phyloP scores from a whole-genome alignment of 441 rosid species.

The Lagerstroemia fauriei region DNA sequence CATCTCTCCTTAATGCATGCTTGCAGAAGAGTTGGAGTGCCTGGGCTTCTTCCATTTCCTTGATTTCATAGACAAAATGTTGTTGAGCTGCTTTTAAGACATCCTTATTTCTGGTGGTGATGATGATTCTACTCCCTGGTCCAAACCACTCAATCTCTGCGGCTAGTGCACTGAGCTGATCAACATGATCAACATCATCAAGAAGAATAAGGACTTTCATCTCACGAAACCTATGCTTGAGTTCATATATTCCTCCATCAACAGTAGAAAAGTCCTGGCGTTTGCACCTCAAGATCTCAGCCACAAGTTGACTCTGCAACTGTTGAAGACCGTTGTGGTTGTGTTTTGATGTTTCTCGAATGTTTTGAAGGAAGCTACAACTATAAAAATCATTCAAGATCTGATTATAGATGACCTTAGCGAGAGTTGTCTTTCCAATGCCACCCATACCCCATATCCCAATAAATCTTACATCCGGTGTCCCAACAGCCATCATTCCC shows the following conservation, averaged over 20 bases:
- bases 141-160: neutral
- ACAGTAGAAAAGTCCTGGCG: neutral
- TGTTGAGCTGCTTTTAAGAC: neutral
- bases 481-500: neutral
- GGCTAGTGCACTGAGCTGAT: neutral
- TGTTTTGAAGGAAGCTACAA: neutral
- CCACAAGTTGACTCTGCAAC: neutral
- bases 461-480: neutral
- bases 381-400: neutral
- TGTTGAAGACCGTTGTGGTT: neutral
- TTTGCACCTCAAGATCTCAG: neutral
- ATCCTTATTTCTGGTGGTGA: neutral
- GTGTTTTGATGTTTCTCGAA: neutral
- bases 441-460: slow-evolving; percentile 12
- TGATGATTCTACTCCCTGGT: neutral
- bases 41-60: neutral
- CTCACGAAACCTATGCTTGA: neutral
- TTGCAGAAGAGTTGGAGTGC: neutral
- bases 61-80: neutral
- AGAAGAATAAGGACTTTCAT: slow-evolving; percentile 9
- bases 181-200: neutral
- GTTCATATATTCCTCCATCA: neutral
- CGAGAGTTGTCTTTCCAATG: slow-evolving; percentile 16
- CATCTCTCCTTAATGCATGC: neutral
- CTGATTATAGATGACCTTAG: neutral